Evolutionary conservation across 2,329 filamentous ascomycete genomes (phyloP).

Genomic region (Pseudogymnoascus sp.): DNA sequence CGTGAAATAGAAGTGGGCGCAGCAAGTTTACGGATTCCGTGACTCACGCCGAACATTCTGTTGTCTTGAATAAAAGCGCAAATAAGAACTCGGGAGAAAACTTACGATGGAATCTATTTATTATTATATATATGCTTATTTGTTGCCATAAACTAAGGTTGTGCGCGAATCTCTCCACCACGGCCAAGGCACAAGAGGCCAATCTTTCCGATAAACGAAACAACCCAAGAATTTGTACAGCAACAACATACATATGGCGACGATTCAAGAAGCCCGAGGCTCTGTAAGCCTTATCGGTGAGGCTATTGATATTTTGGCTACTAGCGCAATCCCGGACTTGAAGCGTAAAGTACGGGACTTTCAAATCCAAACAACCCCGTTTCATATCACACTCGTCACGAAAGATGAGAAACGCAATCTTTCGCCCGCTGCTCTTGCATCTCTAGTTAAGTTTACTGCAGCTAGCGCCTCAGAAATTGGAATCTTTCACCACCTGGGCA

Average conservation of each 20-base stretch:
- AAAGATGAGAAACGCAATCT: constrained; percentile 10
- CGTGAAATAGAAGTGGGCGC: background rate
- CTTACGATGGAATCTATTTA: background rate
- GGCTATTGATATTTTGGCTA: background rate
- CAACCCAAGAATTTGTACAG: background rate
- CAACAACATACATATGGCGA: background rate
- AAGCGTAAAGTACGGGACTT: background rate
- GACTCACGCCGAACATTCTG: background rate
- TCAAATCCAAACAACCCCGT: background rate
- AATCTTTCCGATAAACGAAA: background rate
- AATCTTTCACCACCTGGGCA: background rate
- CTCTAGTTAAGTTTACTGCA: background rate
- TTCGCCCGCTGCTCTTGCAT: background rate
- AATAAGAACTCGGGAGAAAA: background rate
- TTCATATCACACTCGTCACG: constrained; percentile 2
- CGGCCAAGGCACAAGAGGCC: too few species aligned
- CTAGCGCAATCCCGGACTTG: background rate
- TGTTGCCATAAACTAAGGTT: background rate
- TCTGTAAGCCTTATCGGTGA: background rate
- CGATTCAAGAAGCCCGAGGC: background rate
- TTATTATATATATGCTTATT: background rate
- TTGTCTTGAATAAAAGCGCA: background rate
- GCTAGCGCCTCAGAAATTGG: background rate
- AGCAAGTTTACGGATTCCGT: background rate
- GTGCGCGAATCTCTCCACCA: background rate